phyloP scores from a whole-genome alignment of 176 grass and related monocot species.

The Puccinellia tenuiflora region DNA sequence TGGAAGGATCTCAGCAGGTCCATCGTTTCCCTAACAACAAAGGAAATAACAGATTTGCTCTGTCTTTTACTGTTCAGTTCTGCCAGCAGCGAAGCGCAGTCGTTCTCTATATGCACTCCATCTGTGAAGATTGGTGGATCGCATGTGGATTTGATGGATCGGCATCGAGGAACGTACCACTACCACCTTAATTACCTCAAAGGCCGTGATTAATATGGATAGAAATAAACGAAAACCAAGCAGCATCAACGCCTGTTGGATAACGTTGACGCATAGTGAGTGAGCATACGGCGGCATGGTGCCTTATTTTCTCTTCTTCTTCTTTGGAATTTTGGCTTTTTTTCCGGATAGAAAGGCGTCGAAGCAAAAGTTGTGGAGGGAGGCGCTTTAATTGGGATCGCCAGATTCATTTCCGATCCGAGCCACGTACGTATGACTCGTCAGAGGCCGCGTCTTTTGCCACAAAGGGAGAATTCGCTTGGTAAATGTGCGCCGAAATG shows the following conservation, averaged over 20 bases:
- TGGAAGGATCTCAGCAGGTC: too few relatives aligned
- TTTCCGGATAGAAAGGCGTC: constrained; percentile 10
- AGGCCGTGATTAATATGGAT: background rate
- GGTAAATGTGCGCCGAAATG: background rate
- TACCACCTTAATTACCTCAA: too few relatives aligned
- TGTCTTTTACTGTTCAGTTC: background rate
- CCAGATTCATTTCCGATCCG: background rate
- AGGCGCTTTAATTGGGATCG: constrained; percentile 14
- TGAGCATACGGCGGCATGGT: background rate
- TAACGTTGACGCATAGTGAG: background rate
- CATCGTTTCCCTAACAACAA: too few relatives aligned
- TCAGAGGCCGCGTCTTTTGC: background rate
- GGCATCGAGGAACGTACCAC: background rate
- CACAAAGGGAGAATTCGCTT: background rate
- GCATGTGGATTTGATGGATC: background rate
- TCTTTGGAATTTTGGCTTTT: background rate
- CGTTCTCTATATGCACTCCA: too few relatives aligned
- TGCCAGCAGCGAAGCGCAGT: too few relatives aligned
- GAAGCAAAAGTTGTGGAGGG: background rate
- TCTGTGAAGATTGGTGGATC: background rate
- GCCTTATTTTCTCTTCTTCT: background rate
- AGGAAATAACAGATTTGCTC: too few relatives aligned
- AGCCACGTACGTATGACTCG: background rate
- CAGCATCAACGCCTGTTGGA: background rate
- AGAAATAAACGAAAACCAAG: background rate